phyloP scores from a whole-genome alignment of 805 yeast species.

The Saturnispora galanensis region DNA sequence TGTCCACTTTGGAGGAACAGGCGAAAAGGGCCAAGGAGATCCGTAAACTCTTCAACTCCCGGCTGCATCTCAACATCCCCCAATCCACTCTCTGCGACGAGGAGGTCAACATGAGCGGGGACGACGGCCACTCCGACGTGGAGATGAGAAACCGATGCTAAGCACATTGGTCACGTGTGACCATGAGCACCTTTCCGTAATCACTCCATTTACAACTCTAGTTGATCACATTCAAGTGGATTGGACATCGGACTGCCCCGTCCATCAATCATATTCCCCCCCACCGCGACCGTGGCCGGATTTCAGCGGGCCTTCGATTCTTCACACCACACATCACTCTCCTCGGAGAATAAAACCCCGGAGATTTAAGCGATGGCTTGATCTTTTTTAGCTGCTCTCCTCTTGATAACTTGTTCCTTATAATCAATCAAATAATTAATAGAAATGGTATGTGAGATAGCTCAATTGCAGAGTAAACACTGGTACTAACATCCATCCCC shows the following conservation, averaged over 20 bases:
- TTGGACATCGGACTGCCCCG: neutral
- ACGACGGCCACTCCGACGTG: slow-evolving; percentile 3
- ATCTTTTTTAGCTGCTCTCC: neutral
- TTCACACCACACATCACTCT: neutral
- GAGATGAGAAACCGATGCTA: slow-evolving; percentile 3
- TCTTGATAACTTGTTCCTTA: neutral
- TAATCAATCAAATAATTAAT: neutral
- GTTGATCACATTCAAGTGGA: too few species aligned
- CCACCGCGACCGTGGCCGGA: too few species aligned
- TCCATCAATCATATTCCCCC: neutral
- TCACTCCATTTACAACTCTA: too few species aligned
- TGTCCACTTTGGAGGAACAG: slow-evolving; percentile 32
- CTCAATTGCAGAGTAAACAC: neutral
- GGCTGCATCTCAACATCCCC: neutral
- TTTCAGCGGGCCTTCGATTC: too few species aligned
- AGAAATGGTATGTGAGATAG: neutral
- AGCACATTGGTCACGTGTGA: neutral
- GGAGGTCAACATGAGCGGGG: neutral
- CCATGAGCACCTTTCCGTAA: too few species aligned
- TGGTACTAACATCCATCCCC: neutral
- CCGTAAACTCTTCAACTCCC: slow-evolving; percentile 1
- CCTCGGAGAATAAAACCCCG: slow-evolving; percentile 3
- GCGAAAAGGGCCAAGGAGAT: slow-evolving; percentile 9
- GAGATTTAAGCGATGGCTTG: slow-evolving; percentile 1
- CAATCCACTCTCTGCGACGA: neutral